phyloP scores from a whole-genome alignment of 2,329 filamentous ascomycete genomes.

The Fusarium incarnatum region DNA sequence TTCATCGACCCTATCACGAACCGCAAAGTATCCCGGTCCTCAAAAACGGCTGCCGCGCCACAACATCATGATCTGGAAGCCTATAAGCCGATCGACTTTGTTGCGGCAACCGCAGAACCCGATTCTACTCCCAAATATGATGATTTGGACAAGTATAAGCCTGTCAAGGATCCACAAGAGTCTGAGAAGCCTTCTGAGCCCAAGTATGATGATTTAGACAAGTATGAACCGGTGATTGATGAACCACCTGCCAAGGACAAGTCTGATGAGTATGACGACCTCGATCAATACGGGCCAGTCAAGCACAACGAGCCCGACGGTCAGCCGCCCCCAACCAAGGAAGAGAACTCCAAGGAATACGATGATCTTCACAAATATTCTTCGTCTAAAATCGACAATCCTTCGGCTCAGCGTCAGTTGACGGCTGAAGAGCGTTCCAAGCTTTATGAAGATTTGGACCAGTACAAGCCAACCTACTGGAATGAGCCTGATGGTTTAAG shows the following conservation, averaged over 20 bases:
- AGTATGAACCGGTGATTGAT: constrained; percentile 53
- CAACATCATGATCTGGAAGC: constrained; percentile 51
- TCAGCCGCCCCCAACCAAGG: constrained; percentile 31
- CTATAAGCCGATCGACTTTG: constrained; percentile 51
- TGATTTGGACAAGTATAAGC: constrained; percentile 54
- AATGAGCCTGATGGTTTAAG: constrained; percentile 52
- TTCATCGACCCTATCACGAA: constrained; percentile 71
- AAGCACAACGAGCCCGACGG: constrained; percentile 48
- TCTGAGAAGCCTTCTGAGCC: constrained; percentile 30
- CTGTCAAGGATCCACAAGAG: constrained; percentile 44
- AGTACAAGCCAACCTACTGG: constrained; percentile 52
- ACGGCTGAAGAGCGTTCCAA: constrained; percentile 53
- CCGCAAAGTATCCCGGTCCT: constrained; percentile 56
- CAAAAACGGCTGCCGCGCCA: constrained; percentile 34
- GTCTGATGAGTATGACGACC: constrained; percentile 51
- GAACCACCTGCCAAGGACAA: constrained; percentile 43
- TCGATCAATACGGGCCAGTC: constrained; percentile 54
- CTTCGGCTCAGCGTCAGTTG: constrained; percentile 42
- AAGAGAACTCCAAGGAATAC: constrained; percentile 51
- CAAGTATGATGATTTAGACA: constrained; percentile 50
- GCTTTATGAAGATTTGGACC: constrained; percentile 54
- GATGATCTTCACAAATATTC: constrained; percentile 53
- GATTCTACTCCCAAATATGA: constrained; percentile 49
- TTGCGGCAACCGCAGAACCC: constrained; percentile 31
- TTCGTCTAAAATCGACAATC: constrained; percentile 46